These are phyloP conservation scores for Venturia carpophila DNA, from an alignment of 2,329 filamentous ascomycete genomes.

Conservation along the genomic window DNA sequence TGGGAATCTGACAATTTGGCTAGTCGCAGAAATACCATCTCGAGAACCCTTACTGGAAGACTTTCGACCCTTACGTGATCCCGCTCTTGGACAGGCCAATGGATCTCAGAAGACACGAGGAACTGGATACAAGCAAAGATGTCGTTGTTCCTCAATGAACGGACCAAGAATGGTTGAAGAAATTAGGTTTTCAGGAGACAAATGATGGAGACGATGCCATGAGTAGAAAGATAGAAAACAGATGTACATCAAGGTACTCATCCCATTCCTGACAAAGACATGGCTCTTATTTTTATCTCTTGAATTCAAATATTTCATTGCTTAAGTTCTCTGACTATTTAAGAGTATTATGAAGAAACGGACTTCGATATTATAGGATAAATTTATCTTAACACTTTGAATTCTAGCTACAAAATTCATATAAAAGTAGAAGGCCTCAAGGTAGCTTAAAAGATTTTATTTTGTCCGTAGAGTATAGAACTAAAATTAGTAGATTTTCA, in stretches of 20 bases:
- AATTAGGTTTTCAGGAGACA: no score
- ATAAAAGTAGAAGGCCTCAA: fast-evolving
- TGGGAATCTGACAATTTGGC: background rate
- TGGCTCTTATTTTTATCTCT: no score
- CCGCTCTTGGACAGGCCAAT: slow-evolving; percentile 60
- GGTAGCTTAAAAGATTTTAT: no score
- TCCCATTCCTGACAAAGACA: no score
- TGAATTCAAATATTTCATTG: no score
- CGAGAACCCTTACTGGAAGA: slow-evolving; percentile 65
- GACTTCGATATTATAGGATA: no score
- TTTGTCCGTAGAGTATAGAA: no score
- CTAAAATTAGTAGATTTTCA: no score
- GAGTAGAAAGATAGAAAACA: background rate
- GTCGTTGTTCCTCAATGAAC: background rate
- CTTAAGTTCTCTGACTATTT: no score
- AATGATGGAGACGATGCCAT: background rate
- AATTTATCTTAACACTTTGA: background rate
- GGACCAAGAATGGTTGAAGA: background rate
- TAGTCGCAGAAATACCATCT: slow-evolving; percentile 38
- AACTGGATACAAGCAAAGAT: slow-evolving; percentile 50
- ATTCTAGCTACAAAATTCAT: background rate
- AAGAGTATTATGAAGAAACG: no score
- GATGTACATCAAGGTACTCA: no score
- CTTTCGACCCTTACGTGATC: slow-evolving; percentile 65
- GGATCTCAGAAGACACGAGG: slow-evolving; percentile 61